These are phyloP conservation scores for Pyrenophora graminea DNA, from an alignment of 2,329 filamentous ascomycete genomes.

Conservation along the genomic window DNA sequence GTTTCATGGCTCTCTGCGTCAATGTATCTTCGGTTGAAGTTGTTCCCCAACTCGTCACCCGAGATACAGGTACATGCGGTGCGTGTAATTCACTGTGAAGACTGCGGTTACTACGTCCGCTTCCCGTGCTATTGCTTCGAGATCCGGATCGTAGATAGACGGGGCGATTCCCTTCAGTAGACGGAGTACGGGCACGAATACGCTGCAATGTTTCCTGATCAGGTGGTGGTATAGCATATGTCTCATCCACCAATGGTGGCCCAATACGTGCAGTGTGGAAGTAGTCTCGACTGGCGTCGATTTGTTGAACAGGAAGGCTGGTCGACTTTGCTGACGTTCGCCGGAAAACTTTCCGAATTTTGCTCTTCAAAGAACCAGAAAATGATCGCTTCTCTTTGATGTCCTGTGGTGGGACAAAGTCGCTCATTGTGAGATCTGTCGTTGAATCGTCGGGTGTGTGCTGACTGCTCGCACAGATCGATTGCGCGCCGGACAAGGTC, in stretches of 20 bases:
- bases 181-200: conserved; percentile 31
- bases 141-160: conserved; percentile 23
- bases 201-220: conserved; percentile 55
- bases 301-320: conserved; percentile 58
- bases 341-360: conserved; percentile 63
- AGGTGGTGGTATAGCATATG: conserved; percentile 41
- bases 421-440: conserved; percentile 18
- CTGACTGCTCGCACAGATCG: conserved; percentile 19
- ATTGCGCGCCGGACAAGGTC: conserved; percentile 14
- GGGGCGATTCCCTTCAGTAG: conserved; percentile 22
- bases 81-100: conserved; percentile 48
- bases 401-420: conserved; percentile 44
- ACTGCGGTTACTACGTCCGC: conserved; percentile 31
- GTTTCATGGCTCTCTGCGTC: conserved; percentile 58
- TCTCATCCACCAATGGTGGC: conserved; percentile 29
- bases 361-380: conserved; percentile 65
- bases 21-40: conserved; percentile 63
- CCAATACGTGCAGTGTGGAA: conserved; percentile 29
- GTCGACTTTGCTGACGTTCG: conserved; percentile 38
- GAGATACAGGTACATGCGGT: conserved; percentile 55
- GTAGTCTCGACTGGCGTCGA: conserved; percentile 52
- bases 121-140: conserved; percentile 28
- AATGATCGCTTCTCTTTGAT: conserved; percentile 63
- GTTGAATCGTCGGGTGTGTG: conserved; percentile 15
- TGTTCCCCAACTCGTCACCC: conserved; percentile 74